Evolutionary conservation across 176 grass and related monocot species (phyloP).

Genomic region (Eragrostis curvula): DNA sequence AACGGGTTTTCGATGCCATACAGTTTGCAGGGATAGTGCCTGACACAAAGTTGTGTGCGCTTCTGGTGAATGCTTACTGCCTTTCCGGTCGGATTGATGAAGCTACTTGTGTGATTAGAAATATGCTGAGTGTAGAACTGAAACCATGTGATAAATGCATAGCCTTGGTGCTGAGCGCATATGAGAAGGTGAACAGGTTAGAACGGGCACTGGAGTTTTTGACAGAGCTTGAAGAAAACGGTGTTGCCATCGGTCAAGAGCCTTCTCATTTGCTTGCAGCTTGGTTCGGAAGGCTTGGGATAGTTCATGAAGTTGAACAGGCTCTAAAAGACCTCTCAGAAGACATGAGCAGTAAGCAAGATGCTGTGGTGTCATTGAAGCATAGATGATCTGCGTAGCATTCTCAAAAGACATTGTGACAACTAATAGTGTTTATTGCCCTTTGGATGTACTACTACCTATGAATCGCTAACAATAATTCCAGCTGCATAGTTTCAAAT

Average conservation of each 20-base stretch:
- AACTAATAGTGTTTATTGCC: background rate
- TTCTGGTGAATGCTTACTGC: conserved; percentile 87
- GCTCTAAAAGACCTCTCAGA: conserved; percentile 51
- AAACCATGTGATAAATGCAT: conserved; percentile 69
- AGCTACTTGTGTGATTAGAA: conserved; percentile 57
- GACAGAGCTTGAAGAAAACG: conserved; percentile 71
- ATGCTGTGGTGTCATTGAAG: background rate
- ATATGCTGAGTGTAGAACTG: conserved; percentile 64
- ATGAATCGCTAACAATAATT: background rate
- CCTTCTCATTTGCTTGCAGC: conserved; percentile 59
- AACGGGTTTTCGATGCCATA: conserved; percentile 69
- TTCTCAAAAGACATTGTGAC: background rate
- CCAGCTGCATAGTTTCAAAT: background rate
- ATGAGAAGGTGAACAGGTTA: conserved; percentile 57
- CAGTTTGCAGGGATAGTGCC: conserved; percentile 77
- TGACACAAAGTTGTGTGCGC: conserved; percentile 67
- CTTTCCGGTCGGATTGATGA: conserved; percentile 38
- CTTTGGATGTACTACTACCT: background rate
- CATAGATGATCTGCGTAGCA: background rate
- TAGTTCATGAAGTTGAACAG: conserved; percentile 70
- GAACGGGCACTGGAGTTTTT: conserved; percentile 73
- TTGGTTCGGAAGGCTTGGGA: conserved; percentile 73
- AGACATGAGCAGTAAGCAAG: conserved; percentile 9
- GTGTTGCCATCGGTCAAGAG: conserved; percentile 51
- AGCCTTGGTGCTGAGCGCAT: conserved; percentile 56